Percentiles rank a stretch among this genome's conserved stretches.
phyloP scores from a whole-genome alignment of 176 grass and related monocot genomes.

The Avena insularis region DNA sequence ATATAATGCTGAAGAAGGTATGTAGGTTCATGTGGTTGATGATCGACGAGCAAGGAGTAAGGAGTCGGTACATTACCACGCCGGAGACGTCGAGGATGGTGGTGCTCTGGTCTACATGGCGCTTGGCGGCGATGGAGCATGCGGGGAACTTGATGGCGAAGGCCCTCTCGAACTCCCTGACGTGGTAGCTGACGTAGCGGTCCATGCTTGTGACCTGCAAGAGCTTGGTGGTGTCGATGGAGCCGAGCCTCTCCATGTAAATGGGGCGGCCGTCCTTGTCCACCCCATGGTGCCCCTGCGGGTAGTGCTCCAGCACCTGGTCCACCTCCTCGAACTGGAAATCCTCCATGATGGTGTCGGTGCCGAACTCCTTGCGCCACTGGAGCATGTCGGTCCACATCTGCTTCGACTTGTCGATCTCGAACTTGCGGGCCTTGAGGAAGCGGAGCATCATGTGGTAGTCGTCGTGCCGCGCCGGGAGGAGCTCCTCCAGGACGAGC shows the following conservation, averaged over 20 bases:
- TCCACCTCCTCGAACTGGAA: constrained; percentile 88
- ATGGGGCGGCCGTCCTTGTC: constrained; percentile 87
- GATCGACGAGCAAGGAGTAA: too few relatives aligned
- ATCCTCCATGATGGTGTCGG: constrained; percentile 80
- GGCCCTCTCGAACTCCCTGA: constrained; percentile 93
- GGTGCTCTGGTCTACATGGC: constrained; percentile 94
- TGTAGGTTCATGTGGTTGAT: too few relatives aligned
- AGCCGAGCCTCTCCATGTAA: constrained; percentile 91
- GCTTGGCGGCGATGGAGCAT: constrained; percentile 82
- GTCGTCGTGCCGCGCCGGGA: constrained; percentile 91
- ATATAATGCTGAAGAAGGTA: too few relatives aligned
- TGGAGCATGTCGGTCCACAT: constrained; percentile 94
- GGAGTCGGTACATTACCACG: constrained; percentile 53
- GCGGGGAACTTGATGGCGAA: constrained; percentile 95
- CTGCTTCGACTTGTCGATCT: constrained; percentile 90
- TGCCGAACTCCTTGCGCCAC: constrained; percentile 85
- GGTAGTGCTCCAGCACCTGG: constrained; percentile 91
- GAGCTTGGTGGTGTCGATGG: constrained; percentile 87
- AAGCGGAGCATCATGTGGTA: constrained; percentile 99
- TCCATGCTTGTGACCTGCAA: constrained; percentile 87
- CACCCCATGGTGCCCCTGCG: constrained; percentile 95
- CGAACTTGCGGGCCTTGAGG: constrained; percentile 85
- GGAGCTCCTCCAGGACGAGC: constrained; percentile 92
- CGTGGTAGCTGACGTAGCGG: constrained; percentile 89
- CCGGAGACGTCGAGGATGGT: constrained; percentile 97